Evolutionary conservation across 177 flowering plant genomes (phyloP).

Genomic region (Vitis hybrid): DNA sequence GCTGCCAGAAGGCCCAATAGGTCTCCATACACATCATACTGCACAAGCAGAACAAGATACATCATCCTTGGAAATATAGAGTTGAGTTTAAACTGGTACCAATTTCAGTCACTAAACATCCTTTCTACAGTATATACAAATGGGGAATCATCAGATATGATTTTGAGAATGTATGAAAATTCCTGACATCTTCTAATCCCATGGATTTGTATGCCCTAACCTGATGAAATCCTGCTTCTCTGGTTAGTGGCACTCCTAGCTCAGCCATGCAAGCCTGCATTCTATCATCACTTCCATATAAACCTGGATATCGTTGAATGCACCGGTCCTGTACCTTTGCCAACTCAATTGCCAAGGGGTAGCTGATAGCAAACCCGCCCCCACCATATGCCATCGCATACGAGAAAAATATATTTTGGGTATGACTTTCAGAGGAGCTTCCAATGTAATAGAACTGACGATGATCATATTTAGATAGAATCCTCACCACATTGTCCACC

Average conservation of each 20-base stretch:
- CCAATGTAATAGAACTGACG: conserved; percentile 67
- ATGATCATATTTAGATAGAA: conserved; percentile 67
- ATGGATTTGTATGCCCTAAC: conserved; percentile 24
- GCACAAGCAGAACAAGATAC: conserved; percentile 15
- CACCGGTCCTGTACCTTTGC: conserved; percentile 71
- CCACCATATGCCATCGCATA: conserved; percentile 84
- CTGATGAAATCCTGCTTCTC: conserved; percentile 77
- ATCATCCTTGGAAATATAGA: not conserved
- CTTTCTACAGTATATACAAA: not conserved
- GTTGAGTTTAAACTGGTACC: not conserved
- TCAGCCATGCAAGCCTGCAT: conserved; percentile 88
- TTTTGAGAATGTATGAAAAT: not conserved
- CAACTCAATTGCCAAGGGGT: conserved; percentile 61
- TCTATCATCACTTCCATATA: conserved; percentile 78
- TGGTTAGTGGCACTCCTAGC: conserved; percentile 76
- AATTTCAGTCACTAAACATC: no score
- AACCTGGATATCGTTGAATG: conserved; percentile 57
- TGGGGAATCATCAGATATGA: not conserved
- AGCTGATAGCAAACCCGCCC: conserved; percentile 83
- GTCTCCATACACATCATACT: conserved; percentile 77
- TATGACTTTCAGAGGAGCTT: conserved; percentile 74
- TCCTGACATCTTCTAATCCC: not conserved
- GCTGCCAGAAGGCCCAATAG: conserved; percentile 67
- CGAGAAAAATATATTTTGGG: conserved; percentile 70
- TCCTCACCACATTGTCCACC: conserved; percentile 62